A percentile compares a stretch with the other conserved stretches of the same genome.
phyloP scores from a whole-genome alignment of 2,329 filamentous ascomycete species.

The Aureobasidium lini region DNA sequence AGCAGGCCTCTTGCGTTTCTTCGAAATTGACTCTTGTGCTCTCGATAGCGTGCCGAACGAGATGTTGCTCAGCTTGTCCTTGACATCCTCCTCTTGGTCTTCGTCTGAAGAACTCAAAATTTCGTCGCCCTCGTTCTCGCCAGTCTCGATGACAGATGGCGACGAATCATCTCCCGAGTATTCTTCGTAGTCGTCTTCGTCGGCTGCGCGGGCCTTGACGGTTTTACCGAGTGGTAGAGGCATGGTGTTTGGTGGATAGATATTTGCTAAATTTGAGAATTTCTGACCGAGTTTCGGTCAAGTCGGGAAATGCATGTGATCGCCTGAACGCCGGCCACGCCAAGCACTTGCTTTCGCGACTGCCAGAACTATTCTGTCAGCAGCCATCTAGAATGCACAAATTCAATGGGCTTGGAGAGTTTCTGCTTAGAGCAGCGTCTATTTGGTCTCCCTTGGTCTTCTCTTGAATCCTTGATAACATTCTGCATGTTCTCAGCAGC shows the following conservation, averaged over 20 bases:
- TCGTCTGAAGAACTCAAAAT: conserved; percentile 14
- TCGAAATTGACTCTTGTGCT: conserved; percentile 62
- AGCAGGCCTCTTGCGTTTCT: conserved; percentile 38
- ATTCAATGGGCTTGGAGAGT: too few species aligned
- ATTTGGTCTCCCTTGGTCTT: too few species aligned
- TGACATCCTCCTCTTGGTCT: conserved; percentile 31
- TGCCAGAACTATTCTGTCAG: background rate
- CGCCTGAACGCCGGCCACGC: background rate
- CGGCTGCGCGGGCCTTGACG: conserved; percentile 17
- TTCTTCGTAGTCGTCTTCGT: conserved; percentile 18
- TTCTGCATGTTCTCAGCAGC: too few species aligned
- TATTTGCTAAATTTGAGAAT: background rate
- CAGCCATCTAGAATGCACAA: too few species aligned
- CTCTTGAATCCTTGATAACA: too few species aligned
- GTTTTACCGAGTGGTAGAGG: conserved; percentile 18
- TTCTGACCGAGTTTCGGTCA: conserved; percentile 1
- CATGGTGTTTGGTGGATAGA: background rate
- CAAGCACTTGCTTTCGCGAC: background rate
- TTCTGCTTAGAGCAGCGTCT: too few species aligned
- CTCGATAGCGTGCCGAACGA: conserved; percentile 88
- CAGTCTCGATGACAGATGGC: conserved; percentile 33
- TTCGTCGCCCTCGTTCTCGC: conserved; percentile 24
- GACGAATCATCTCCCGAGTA: conserved; percentile 32
- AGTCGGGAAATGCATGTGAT: background rate
- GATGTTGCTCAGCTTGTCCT: conserved; percentile 49